phyloP scores from a whole-genome alignment of 1,284 basidiomycete species.

The Ustilago tritici region DNA sequence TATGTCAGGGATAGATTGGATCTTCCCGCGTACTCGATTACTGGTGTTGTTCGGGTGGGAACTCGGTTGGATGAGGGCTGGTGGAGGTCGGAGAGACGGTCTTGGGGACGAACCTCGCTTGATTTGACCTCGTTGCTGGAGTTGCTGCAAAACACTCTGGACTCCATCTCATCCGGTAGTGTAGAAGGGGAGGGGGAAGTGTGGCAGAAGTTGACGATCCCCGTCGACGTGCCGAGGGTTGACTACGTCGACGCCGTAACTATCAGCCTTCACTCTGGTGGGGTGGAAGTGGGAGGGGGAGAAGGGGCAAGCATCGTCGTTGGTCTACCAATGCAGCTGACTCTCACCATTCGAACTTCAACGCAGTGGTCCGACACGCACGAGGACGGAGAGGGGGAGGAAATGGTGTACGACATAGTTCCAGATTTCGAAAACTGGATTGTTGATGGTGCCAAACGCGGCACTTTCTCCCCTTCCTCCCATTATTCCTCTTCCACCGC shows the following conservation, averaged over 20 bases:
- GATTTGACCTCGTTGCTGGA: not conserved
- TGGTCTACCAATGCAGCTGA: conserved; percentile 41
- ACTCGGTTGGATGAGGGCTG: conserved; percentile 18
- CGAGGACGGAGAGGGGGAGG: not conserved
- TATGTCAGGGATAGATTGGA: conserved; percentile 41
- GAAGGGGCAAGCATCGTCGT: conserved; percentile 28
- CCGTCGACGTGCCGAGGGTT: conserved; percentile 54
- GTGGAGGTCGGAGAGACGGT: conserved; percentile 29
- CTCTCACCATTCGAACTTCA: conserved; percentile 32
- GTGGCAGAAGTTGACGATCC: conserved; percentile 54
- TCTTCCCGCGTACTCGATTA: conserved; percentile 40
- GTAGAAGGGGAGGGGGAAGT: not conserved
- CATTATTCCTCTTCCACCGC: not conserved
- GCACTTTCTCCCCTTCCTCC: conserved; percentile 20
- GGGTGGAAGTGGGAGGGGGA: not conserved
- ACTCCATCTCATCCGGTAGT: not conserved
- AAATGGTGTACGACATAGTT: conserved; percentile 58
- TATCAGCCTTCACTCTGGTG: conserved; percentile 5
- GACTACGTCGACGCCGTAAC: conserved; percentile 52
- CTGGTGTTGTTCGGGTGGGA: conserved; percentile 27
- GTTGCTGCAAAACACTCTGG: conserved; percentile 4
- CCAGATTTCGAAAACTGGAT: conserved; percentile 62
- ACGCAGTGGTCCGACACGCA: conserved; percentile 25
- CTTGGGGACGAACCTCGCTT: conserved; percentile 19
- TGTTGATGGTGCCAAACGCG: conserved; percentile 56